Conservation (phyloP, 768 basidiomycete species). For the Hebeloma cylindrosporum region DNA sequence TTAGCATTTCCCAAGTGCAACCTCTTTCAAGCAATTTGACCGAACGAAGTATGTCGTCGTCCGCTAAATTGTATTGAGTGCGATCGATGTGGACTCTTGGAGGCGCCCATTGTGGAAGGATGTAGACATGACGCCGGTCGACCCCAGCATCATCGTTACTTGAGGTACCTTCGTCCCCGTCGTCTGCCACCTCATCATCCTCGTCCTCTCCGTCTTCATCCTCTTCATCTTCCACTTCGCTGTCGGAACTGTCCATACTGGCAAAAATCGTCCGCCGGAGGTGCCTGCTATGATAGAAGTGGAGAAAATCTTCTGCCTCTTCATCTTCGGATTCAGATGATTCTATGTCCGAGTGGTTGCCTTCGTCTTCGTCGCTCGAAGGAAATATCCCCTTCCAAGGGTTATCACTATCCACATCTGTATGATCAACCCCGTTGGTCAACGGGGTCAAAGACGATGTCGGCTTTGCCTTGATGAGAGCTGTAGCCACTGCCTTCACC, state of each 20-base stretch:
- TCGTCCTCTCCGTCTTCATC: slow-evolving; percentile 32
- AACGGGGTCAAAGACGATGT: background rate
- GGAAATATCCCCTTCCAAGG: slow-evolving; percentile 75
- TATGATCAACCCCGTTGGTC: slow-evolving; percentile 19
- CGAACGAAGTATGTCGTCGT: slow-evolving; percentile 14
- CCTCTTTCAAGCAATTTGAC: slow-evolving; percentile 55
- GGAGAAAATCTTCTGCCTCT: slow-evolving; percentile 27
- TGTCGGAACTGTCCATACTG: slow-evolving; percentile 8
- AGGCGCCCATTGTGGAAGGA: slow-evolving; percentile 58
- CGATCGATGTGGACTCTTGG: slow-evolving; percentile 38
- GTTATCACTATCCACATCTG: slow-evolving; percentile 42
- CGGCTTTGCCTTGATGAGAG: slow-evolving; percentile 46
- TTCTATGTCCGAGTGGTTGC: slow-evolving; percentile 17
- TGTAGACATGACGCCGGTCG: too few relatives aligned
- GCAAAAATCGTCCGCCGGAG: background rate
- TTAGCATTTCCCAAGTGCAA: slow-evolving; percentile 58
- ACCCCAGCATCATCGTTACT: slow-evolving; percentile 11
- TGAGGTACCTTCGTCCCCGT: slow-evolving; percentile 27
- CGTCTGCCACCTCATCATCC: slow-evolving; percentile 32
- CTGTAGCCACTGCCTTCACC: slow-evolving; percentile 57
- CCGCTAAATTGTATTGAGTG: slow-evolving; percentile 9
- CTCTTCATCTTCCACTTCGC: slow-evolving; percentile 33
- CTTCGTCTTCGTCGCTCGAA: slow-evolving; percentile 41
- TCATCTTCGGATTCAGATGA: slow-evolving; percentile 24
- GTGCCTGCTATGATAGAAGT: background rate